These are phyloP conservation scores for Auriscalpium vulgare DNA, from an alignment of 768 basidiomycete species.

Conservation along the genomic window DNA sequence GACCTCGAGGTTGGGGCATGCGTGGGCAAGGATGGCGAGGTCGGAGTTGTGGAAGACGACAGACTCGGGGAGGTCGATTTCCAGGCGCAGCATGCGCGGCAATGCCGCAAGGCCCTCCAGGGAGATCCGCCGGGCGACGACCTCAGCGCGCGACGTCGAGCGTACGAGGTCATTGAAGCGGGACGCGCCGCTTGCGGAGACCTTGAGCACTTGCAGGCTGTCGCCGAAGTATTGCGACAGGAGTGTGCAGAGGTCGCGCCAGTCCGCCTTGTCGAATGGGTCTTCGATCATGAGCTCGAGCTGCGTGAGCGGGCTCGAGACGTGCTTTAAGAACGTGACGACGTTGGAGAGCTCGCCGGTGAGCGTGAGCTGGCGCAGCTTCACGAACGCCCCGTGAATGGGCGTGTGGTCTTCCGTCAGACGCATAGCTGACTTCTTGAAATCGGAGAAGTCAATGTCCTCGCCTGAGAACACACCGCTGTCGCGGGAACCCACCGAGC, in stretches of 20 bases:
- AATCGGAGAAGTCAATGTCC: slow-evolving; percentile 69
- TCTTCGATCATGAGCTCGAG: slow-evolving; percentile 76
- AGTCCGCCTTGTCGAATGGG: slow-evolving; percentile 65
- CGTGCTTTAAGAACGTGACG: slow-evolving; percentile 61
- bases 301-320: slow-evolving; percentile 55
- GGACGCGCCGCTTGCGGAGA: slow-evolving; percentile 60
- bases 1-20: slow-evolving; percentile 64
- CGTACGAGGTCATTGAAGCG: slow-evolving; percentile 78
- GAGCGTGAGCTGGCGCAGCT: slow-evolving; percentile 53
- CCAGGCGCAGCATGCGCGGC: slow-evolving; percentile 50
- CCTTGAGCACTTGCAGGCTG: slow-evolving; percentile 51
- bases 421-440: slow-evolving; percentile 60
- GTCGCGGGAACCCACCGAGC: slow-evolving; percentile 56
- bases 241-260: slow-evolving; percentile 61
- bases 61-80: slow-evolving; percentile 75
- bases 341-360: slow-evolving; percentile 67
- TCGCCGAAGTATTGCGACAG: slow-evolving; percentile 56
- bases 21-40: slow-evolving; percentile 46
- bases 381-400: slow-evolving; percentile 47
- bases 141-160: slow-evolving; percentile 58
- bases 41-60: slow-evolving; percentile 57
- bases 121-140: slow-evolving; percentile 51
- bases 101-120: slow-evolving; percentile 50
- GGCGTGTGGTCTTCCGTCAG: slow-evolving; percentile 31
- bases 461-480: slow-evolving; percentile 74